These are phyloP conservation scores for Sicyos edulis DNA, from an alignment of 306 rosid genomes.

Conservation along the genomic window DNA sequence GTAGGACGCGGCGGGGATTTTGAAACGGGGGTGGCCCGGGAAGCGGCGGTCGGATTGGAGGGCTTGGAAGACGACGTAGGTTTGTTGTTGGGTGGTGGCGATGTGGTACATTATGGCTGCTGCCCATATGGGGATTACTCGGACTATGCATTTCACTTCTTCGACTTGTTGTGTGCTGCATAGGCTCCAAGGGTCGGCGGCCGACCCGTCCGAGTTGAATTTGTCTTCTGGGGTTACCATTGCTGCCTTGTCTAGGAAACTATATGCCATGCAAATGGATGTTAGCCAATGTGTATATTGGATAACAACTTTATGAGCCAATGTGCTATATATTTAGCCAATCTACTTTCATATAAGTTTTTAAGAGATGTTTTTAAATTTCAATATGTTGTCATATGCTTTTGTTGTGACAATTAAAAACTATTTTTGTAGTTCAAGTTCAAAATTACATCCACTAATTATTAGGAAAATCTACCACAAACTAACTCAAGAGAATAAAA, in stretches of 20 bases:
- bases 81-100: slow-evolving; percentile 46
- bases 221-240: slow-evolving; percentile 40
- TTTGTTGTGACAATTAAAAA: too few relatives aligned
- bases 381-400: too few relatives aligned
- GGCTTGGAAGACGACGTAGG: slow-evolving; percentile 69
- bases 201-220: slow-evolving; percentile 55
- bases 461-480: too few relatives aligned
- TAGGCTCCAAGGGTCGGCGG: slow-evolving; percentile 63
- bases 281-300: too few relatives aligned
- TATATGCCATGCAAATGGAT: neutral
- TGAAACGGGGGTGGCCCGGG: slow-evolving; percentile 36
- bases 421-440: too few relatives aligned
- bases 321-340: too few relatives aligned
- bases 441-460: too few relatives aligned
- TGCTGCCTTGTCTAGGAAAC: slow-evolving; percentile 76
- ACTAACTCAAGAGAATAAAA: too few relatives aligned
- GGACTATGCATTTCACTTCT: slow-evolving; percentile 61
- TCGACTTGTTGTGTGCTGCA: slow-evolving; percentile 83
- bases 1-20: slow-evolving; percentile 68
- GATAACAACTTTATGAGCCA: too few relatives aligned
- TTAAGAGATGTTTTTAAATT: too few relatives aligned
- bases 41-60: slow-evolving; percentile 57
- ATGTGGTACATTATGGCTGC: slow-evolving; percentile 37
- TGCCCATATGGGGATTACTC: slow-evolving; percentile 65
- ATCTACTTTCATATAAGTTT: too few relatives aligned